Base-by-base conservation (phyloP, 1,139 yeast genomes). In the Eremothecium coryli region DNA sequence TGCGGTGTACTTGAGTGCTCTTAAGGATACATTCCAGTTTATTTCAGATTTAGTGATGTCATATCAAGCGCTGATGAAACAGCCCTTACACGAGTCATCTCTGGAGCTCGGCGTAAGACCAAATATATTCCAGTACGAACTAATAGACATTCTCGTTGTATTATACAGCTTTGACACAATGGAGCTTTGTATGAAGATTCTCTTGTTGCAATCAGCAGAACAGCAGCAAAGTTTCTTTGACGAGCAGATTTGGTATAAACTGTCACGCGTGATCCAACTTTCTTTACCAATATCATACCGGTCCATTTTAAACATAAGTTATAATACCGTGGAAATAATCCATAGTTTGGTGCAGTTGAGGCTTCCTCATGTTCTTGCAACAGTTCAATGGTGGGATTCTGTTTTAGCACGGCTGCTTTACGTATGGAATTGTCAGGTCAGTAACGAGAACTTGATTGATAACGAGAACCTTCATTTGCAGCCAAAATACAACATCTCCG, bases 151-250 rank as follows among this genome's bases (percentile, higher is more conserved):
- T 26, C 64, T 73, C 38, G 60, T 66, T 2, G 56, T 75, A 3
- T 48, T 71, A 1, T 69, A 68, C 46, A 62, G 73, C 5, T 62
- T 73, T 53, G 86, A 78, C 49, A 60, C 72, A 2, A 46, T 78
- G 18, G 84, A 78, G 43, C 48, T 59, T 23, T 60, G 39, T 33
- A 52, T 40, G 44, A 55, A 42, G 38, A 48, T 49, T 12, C 42
- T 48, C 18, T 52, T 46, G 30, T 42, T 39, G 3, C 44, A 44
- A 18, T 29, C 48, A 4, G 24, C 37, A 11, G 38, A 34, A 7
- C 37, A 32, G 2, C 41, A 46, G 15, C 18, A 18, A 2, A 39
- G 36, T 9, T 48, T 54, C 29, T 40, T 55, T 14, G 54, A 47
- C 33, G 30, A 31, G 3, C 23, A 35, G 4, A 23, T 52, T 2